Evolutionary conservation across 176 grass and related monocot species (phyloP), one percentile per base, ranked within the genome.

Genomic region (Triticum urartu): DNA sequence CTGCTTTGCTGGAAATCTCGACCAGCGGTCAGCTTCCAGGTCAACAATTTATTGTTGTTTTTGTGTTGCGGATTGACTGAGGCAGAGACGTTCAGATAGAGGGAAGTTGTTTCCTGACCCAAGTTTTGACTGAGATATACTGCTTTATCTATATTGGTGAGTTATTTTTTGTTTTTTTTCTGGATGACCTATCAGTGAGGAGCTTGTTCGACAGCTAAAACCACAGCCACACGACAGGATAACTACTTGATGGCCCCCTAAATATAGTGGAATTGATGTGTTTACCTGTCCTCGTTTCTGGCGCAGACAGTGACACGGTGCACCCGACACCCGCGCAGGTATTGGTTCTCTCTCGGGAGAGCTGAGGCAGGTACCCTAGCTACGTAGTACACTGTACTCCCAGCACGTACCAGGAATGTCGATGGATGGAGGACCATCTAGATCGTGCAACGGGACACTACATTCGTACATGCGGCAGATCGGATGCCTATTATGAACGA

Each of bases 241-340:
- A 30, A 18, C 66, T 32, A n/a, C 77, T 33, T 47, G 11, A 12
- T 20, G 39, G 5, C 11, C 17, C 36, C 36, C 35, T 8, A 15
- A 54, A 45, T 71, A 48, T 9, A 67, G 56, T 64, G 45, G 79
- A 18, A 72, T 54, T 17, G 5, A 54, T 36, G 43, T 81, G 89
- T 87, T 83, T 78, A 87, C 79, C 72, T 79, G 56, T 14, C 65
- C 38, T 85, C 32, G 40, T 73, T 72, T 79, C 84, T n/a, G 74
- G 65, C 68, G 26, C 47, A 24, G 66, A 89, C 64, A 83, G 42
- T 3, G 84, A 83, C 89, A 33, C 74, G 26, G 45, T 52, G 48
- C 72, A 5, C 28, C 11, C 22, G 45, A 62, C n/a, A 15, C 71
- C 21, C 70, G 17, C 12, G 25, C 9, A 33, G 3, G 65, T 52